phyloP scores from a whole-genome alignment of 768 basidiomycete genomes.

The button mushroom (Agaricus bisporus) region DNA sequence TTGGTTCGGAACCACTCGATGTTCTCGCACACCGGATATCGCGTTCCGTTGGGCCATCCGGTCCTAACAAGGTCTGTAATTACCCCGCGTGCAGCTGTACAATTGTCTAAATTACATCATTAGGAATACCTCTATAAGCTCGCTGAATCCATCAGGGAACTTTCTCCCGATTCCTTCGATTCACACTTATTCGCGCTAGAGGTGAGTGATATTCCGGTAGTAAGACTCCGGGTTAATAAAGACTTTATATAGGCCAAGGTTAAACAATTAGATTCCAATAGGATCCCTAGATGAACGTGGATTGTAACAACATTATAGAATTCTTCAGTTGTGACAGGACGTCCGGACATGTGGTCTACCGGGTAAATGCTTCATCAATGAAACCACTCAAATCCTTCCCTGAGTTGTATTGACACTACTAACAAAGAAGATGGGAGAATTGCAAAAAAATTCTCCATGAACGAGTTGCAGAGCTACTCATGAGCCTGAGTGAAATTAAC shows the following conservation, averaged over 20 bases:
- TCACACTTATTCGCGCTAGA: conserved; percentile 75
- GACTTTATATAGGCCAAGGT: neutral
- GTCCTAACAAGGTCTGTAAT: conserved; percentile 72
- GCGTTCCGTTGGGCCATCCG: conserved; percentile 78
- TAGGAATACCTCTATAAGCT: conserved; percentile 88
- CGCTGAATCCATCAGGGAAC: conserved; percentile 60
- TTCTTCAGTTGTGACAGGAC: no score
- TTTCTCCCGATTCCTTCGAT: conserved; percentile 71
- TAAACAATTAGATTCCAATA: neutral
- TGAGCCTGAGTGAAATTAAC: no score
- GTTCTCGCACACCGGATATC: conserved; percentile 64
- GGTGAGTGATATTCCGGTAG: conserved; percentile 30
- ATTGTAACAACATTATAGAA: no score
- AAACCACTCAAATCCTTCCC: no score
- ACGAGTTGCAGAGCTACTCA: no score
- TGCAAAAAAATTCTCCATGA: no score
- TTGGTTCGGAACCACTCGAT: conserved; percentile 78
- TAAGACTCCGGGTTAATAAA: neutral
- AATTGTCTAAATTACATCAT: neutral
- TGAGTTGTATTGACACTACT: no score
- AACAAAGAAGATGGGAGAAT: no score
- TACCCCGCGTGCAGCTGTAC: neutral
- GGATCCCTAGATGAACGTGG: neutral
- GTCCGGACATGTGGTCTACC: no score
- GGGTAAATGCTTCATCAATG: no score